These are phyloP conservation scores for Tausonia pullulans DNA, from an alignment of 1,284 basidiomycete genomes.

Conservation along the genomic window DNA sequence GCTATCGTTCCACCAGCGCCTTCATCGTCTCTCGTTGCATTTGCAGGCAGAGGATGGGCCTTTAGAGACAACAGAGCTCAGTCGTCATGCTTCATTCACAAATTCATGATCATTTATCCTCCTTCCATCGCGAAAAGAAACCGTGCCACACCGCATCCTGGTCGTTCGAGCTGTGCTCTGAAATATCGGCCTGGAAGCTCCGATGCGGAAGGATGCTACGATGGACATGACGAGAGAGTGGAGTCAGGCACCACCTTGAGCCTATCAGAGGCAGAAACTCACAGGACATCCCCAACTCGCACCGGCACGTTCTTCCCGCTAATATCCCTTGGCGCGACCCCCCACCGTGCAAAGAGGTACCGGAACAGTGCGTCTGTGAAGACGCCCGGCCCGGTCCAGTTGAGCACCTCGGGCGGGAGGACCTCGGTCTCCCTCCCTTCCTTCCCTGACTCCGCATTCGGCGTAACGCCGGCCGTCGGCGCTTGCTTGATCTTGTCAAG, in stretches of 20 bases:
- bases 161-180: not conserved
- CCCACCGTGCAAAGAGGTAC: constrained; percentile 27
- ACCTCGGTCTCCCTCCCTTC: too few species aligned
- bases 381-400: constrained; percentile 4
- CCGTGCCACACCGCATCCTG: constrained; percentile 13
- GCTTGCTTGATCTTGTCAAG: not conserved
- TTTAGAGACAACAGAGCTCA: too few species aligned
- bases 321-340: constrained; percentile 24
- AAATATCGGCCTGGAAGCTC: constrained; percentile 11
- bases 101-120: not conserved
- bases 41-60: too few species aligned
- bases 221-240: not conserved
- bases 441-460: too few species aligned
- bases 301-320: constrained; percentile 20
- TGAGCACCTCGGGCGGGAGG: not conserved
- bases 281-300: constrained; percentile 28
- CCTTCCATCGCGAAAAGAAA: constrained; percentile 26
- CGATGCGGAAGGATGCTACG: not conserved
- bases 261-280: constrained; percentile 4
- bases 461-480: too few species aligned
- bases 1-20: too few species aligned
- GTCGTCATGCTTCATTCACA: too few species aligned
- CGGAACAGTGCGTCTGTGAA: constrained; percentile 25
- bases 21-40: too few species aligned
- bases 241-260: not conserved